Evolutionary conservation across 495 filamentous ascomycete species (phyloP).

Genomic region (Aspergillus wentii): DNA sequence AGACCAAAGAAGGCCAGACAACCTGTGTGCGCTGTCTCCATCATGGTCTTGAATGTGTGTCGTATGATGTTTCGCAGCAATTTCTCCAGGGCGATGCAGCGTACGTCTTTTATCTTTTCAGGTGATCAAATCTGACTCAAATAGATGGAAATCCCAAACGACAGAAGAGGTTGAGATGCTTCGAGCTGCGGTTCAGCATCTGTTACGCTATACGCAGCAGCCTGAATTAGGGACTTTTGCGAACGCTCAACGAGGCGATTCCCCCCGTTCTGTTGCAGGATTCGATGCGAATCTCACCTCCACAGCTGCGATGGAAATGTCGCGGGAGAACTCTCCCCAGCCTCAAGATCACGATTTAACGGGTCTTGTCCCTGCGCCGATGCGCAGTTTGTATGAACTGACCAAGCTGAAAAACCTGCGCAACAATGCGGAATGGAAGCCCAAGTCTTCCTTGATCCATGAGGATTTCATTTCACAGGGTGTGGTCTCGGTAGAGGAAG

Average conservation of each 20-base stretch:
- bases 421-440: slow-evolving; percentile 11
- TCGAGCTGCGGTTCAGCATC: slow-evolving; percentile 4
- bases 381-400: slow-evolving; percentile 38
- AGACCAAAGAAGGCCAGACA: neutral
- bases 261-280: neutral
- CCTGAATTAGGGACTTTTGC: neutral
- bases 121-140: neutral
- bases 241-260: neutral
- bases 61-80: slow-evolving; percentile 6
- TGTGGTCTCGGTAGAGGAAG: slow-evolving; percentile 22
- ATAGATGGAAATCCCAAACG: slow-evolving; percentile 5
- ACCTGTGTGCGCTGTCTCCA: slow-evolving; percentile 3
- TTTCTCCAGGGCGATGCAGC: slow-evolving; percentile 7
- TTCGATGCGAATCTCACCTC: neutral
- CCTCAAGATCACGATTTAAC: slow-evolving; percentile 18
- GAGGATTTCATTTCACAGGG: slow-evolving; percentile 32
- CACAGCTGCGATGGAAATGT: neutral
- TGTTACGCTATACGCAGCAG: slow-evolving; percentile 1
- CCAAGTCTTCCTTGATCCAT: slow-evolving; percentile 14
- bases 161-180: slow-evolving; percentile 2
- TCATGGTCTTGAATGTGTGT: slow-evolving; percentile 2
- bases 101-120: neutral
- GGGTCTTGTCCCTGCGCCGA: slow-evolving; percentile 28
- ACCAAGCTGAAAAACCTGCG: slow-evolving; percentile 31
- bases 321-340: slow-evolving; percentile 26